Conservation (phyloP, 345 rosid species). For the Hibiscus tridactylites region DNA sequence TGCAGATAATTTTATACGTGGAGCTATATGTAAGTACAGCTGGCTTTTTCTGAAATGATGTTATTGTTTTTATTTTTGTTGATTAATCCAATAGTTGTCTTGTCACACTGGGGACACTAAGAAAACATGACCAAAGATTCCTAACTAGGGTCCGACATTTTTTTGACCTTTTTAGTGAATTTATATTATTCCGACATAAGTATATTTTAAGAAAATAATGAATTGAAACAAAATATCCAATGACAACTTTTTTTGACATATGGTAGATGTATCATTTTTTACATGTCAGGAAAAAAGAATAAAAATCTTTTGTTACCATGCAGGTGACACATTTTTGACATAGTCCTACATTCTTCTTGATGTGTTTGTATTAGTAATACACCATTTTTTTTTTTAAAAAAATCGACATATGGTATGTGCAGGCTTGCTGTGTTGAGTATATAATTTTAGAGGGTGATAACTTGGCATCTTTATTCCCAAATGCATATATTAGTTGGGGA, state of each 20-base stretch:
- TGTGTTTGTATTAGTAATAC: too few species aligned
- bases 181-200: too few species aligned
- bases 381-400: too few species aligned
- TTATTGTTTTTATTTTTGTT: not conserved
- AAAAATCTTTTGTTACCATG: too few species aligned
- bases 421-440: slow-evolving; percentile 91
- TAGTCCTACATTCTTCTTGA: too few species aligned
- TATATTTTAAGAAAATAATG: too few species aligned
- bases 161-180: not conserved
- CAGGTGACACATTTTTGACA: too few species aligned
- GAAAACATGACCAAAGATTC: not conserved
- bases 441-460: slow-evolving; percentile 88
- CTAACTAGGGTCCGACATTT: not conserved
- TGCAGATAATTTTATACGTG: slow-evolving; percentile 70
- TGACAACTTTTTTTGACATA: not conserved
- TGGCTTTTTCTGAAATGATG: slow-evolving; percentile 5
- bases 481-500: slow-evolving; percentile 56
- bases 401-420: slow-evolving; percentile 11
- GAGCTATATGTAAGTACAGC: slow-evolving; percentile 86
- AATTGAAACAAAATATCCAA: not conserved
- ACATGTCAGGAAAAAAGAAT: not conserved
- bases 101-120: not conserved
- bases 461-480: slow-evolving; percentile 75
- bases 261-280: not conserved
- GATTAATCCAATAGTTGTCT: not conserved